phyloP scores from a whole-genome alignment of 306 rosid genomes.

The Inga laurina region DNA sequence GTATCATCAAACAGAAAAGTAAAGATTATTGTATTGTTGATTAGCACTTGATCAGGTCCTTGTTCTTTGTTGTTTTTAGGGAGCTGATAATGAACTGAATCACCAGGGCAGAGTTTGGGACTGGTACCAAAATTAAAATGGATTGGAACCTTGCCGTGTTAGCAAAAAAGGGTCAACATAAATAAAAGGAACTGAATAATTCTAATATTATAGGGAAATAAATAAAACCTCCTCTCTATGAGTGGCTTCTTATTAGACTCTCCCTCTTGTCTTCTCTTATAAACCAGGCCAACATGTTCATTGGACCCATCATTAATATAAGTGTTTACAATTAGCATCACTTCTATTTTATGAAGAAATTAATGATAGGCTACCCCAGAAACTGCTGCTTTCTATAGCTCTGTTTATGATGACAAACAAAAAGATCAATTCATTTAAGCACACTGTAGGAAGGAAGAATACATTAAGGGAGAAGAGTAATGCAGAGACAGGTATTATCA shows the following conservation, averaged over 20 bases:
- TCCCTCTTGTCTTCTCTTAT: neutral
- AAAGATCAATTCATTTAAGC: conserved; percentile 26
- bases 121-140: conserved; percentile 17
- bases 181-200: neutral
- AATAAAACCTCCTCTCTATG: neutral
- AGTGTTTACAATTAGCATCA: neutral
- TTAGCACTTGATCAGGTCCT: conserved; percentile 8
- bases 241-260: neutral
- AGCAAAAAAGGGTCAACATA: conserved; percentile 5
- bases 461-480: conserved; percentile 5
- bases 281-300: neutral
- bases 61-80: neutral
- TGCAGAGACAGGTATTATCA: conserved; percentile 19
- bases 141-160: conserved; percentile 14
- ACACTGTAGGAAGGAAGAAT: conserved; percentile 3
- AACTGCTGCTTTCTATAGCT: conserved; percentile 14
- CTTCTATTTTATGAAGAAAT: conserved; percentile 33
- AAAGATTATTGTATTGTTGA: conserved; percentile 11
- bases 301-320: neutral
- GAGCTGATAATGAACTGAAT: neutral
- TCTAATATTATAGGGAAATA: neutral
- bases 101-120: neutral
- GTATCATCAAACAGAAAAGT: conserved; percentile 21
- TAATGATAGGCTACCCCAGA: neutral
- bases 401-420: conserved; percentile 2